Conservation (phyloP, 768 basidiomycete species). For the Hypsizygus marmoreus region DNA sequence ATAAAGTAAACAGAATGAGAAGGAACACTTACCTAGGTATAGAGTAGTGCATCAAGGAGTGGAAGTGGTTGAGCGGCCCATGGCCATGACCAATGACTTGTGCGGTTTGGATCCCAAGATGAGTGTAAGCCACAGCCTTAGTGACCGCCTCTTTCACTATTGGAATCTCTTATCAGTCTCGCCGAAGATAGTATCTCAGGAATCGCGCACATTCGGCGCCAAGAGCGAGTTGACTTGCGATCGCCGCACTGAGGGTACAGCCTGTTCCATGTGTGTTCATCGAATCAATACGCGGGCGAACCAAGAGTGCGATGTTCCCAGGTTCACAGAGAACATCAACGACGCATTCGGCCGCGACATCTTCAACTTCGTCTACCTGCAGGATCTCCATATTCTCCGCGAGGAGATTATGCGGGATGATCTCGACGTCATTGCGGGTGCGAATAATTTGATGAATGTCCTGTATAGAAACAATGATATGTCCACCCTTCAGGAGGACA, state of each 20-base stretch:
- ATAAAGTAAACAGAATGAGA: not conserved
- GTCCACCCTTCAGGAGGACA: conserved; percentile 87
- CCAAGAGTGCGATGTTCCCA: conserved; percentile 48
- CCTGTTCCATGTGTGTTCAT: conserved; percentile 89
- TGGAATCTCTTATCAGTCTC: not conserved
- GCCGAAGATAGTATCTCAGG: not conserved
- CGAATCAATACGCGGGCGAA: conserved; percentile 63
- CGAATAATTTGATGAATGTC: conserved; percentile 43
- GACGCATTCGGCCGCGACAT: conserved; percentile 40
- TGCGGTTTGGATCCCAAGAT: conserved; percentile 73
- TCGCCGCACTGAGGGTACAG: conserved; percentile 85
- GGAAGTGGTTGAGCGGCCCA: conserved; percentile 88
- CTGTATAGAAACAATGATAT: conserved; percentile 47
- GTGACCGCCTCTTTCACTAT: conserved; percentile 60
- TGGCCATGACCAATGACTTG: conserved; percentile 68
- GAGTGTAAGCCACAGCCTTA: conserved; percentile 69
- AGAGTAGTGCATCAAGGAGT: conserved; percentile 47
- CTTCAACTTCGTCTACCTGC: conserved; percentile 25
- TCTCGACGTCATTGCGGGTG: conserved; percentile 30
- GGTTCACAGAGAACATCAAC: conserved; percentile 62
- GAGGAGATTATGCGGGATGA: conserved; percentile 47
- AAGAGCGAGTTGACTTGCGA: conserved; percentile 65
- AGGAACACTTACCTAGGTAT: conserved; percentile 47
- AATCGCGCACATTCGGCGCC: conserved; percentile 41
- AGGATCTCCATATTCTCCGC: conserved; percentile 69